These are phyloP conservation scores for Lachnum nothofagi DNA, from an alignment of 2,329 filamentous ascomycete genomes.

Conservation along the genomic window DNA sequence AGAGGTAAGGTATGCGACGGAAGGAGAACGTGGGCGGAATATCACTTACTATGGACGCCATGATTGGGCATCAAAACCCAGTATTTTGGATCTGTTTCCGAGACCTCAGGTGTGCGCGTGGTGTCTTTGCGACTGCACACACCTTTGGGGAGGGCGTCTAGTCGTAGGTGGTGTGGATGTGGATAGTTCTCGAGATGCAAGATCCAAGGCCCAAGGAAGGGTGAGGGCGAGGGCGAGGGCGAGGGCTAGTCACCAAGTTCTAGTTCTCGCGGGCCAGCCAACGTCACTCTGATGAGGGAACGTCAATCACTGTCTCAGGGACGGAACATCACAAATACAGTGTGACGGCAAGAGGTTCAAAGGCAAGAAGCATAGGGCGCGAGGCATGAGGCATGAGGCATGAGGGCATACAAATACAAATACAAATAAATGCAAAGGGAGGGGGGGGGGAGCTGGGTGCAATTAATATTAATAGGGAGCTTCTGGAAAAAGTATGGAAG, in stretches of 20 bases:
- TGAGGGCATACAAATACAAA: no score
- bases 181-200: neutral
- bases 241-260: neutral
- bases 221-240: neutral
- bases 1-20: slow-evolving; percentile 13
- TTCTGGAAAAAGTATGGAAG: no score
- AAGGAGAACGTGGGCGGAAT: slow-evolving; percentile 1
- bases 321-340: no score
- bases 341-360: no score
- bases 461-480: no score
- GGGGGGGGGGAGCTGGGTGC: no score
- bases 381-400: no score
- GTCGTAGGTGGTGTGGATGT: neutral
- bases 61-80: slow-evolving; percentile 20
- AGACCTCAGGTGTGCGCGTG: neutral
- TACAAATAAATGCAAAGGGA: no score
- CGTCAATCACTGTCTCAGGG: no score
- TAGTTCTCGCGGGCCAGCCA: neutral
- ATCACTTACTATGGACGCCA: slow-evolving; percentile 32
- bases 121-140: slow-evolving; percentile 5
- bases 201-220: neutral
- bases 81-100: slow-evolving; percentile 3
- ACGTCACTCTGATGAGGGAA: neutral
- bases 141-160: neutral
- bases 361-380: no score